Percentiles rank a stretch among this genome's conserved stretches.
phyloP scores from a whole-genome alignment of 106 monocot species.

The Allium sativum region DNA sequence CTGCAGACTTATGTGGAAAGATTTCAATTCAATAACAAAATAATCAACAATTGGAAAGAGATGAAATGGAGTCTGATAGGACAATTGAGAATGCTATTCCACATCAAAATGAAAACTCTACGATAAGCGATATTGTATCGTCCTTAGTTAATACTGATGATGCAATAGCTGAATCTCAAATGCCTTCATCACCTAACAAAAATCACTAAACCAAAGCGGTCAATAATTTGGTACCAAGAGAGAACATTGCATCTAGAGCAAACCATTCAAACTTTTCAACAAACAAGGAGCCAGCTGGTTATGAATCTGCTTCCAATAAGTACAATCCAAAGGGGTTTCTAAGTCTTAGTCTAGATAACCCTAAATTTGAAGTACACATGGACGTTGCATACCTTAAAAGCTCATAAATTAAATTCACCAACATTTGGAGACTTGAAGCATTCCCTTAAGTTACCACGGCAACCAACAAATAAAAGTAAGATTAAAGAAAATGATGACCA shows the following conservation, averaged over 20 bases:
- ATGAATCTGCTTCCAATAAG: conserved; percentile 16
- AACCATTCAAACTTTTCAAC: conserved; percentile 8
- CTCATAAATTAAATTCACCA: conserved; percentile 9
- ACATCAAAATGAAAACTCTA: conserved; percentile 2
- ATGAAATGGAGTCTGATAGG: conserved; percentile 14
- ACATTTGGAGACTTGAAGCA: conserved; percentile 10
- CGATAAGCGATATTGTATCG: conserved; percentile 5
- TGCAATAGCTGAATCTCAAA: conserved; percentile 2
- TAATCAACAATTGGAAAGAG: conserved; percentile 14
- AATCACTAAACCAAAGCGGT: neutral
- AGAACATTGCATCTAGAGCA: conserved; percentile 5
- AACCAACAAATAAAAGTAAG: conserved; percentile 8
- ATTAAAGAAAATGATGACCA: conserved; percentile 16
- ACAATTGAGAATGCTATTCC: conserved; percentile 3
- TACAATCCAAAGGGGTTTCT: conserved; percentile 26
- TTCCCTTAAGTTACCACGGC: conserved; percentile 7
- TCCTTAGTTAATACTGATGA: neutral
- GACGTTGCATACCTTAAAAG: conserved; percentile 7
- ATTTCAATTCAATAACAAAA: conserved; percentile 26
- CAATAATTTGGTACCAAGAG: conserved; percentile 3
- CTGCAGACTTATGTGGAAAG: conserved; percentile 25
- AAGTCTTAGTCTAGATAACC: conserved; percentile 4
- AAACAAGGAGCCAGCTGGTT: conserved; percentile 9
- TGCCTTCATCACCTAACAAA: conserved; percentile 5
- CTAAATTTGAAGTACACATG: conserved; percentile 1